Evolutionary conservation across 1,284 basidiomycete species (phyloP).

Genomic region (Ustilago sp.): DNA sequence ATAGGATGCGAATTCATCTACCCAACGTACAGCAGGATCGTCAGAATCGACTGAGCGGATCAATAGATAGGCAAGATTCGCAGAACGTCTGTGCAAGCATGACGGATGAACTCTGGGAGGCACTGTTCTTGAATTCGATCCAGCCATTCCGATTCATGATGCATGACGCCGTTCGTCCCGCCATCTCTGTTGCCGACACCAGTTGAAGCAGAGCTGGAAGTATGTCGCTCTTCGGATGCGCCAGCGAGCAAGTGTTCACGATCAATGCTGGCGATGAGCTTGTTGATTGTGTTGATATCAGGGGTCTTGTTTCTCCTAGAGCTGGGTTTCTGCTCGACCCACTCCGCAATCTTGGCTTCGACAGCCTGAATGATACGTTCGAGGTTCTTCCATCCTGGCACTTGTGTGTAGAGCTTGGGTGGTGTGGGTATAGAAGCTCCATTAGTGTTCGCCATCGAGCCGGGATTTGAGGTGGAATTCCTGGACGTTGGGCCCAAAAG

Average conservation of each 20-base stretch:
- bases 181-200: neutral
- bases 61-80: conserved; percentile 50
- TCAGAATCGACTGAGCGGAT: neutral
- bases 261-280: conserved; percentile 54
- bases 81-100: conserved; percentile 38
- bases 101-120: conserved; percentile 44
- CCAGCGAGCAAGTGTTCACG: conserved; percentile 50
- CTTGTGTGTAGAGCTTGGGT: conserved; percentile 33
- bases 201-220: neutral
- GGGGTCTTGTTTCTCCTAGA: conserved; percentile 32
- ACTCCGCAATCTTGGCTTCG: conserved; percentile 45
- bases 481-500: conserved; percentile 28
- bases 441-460: neutral
- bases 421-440: conserved; percentile 11
- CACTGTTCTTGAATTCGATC: conserved; percentile 53
- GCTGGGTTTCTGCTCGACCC: conserved; percentile 38
- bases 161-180: neutral
- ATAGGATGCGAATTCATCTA: neutral
- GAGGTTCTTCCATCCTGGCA: conserved; percentile 50
- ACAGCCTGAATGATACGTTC: conserved; percentile 47
- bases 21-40: neutral
- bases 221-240: conserved; percentile 23
- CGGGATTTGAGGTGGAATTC: neutral
- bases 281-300: conserved; percentile 44
- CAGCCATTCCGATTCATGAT: conserved; percentile 52